phyloP scores from a whole-genome alignment of 805 yeast species.

The Pichia scutulata region DNA sequence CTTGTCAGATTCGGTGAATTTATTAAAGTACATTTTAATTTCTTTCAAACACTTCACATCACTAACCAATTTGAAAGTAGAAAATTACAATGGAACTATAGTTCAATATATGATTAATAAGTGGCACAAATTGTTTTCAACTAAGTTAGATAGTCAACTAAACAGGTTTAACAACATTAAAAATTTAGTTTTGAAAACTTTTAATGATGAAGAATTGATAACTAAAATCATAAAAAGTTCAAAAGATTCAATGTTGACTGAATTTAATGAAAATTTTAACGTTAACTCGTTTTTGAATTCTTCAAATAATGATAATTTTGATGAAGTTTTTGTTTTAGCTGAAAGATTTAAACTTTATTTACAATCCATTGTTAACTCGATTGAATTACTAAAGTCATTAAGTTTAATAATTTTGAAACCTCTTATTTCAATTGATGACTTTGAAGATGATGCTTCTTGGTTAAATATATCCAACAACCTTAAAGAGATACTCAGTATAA shows the following conservation, averaged over 20 bases:
- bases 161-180: conserved; percentile 16
- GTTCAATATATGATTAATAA: conserved; percentile 12
- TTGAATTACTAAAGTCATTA: conserved; percentile 17
- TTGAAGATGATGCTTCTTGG: conserved; percentile 30
- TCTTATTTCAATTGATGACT: conserved; percentile 30
- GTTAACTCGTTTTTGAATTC: conserved; percentile 13
- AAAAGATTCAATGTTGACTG: conserved; percentile 17
- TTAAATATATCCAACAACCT: conserved; percentile 8
- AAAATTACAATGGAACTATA: neutral
- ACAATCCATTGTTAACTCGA: conserved; percentile 15
- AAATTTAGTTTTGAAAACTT: conserved; percentile 13
- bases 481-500: conserved; percentile 12
- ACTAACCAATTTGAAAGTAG: conserved; percentile 15
- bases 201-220: conserved; percentile 8
- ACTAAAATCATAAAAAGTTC: conserved; percentile 6
- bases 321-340: conserved; percentile 1
- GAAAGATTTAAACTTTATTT: conserved; percentile 15
- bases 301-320: conserved; percentile 11
- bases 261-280: conserved; percentile 18
- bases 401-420: conserved; percentile 22
- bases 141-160: conserved; percentile 12
- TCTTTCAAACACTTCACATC: conserved; percentile 28
- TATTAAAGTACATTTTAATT: conserved; percentile 16
- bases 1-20: conserved; percentile 15
- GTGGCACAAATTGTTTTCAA: conserved; percentile 18